Evolutionary conservation across 2,329 filamentous ascomycete species (phyloP), one percentile per base, ranked within the genome.

Genomic region (Penicillium sp.): DNA sequence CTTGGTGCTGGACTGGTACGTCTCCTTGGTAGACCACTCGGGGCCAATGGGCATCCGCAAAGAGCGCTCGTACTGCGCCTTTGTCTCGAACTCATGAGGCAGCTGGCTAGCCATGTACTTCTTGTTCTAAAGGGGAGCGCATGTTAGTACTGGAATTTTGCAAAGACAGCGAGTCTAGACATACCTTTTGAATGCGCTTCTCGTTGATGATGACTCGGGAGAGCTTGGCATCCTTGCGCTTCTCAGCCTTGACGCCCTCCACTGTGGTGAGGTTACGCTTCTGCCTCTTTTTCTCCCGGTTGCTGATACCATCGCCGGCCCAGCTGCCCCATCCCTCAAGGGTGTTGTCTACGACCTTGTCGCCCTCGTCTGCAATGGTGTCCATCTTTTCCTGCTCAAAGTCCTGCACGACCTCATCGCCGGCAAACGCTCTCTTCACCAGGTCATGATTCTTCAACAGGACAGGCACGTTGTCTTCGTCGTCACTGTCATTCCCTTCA

Each of bases 1-100:
- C 84, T 94, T 96, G 60, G 90, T 96, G 62, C 86, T 86, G 68
- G 90, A 87, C 81, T 98, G 93, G 84, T 95, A 95, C 14, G 90
- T 92, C 80, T 92, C 88, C 84, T 96, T 97, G n/a, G 94, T 98
- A 67, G 88, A 88, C 93, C 94, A 99, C 77, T 99, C 94, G 15
- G 90, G 91, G 1, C 95, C 95, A 61, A 98, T 86, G 1, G 95
- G 95, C 66, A 97, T 79, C 45, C 94, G 84, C 59, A 98, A 81
- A 64, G 90, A 90, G 53, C 94, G 83, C 82, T 99, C 95, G 78
- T 98, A 98, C 81, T 97, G 92, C 71, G 90, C 85, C 67, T 84
- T 85, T 31, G 85, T 91, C 82, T 97, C 94, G 76, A 92, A 98
- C n/a, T 88, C 88, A 77, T 96, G 91, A 52, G 95, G 95, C 53